Base-by-base conservation (phyloP, 345 rosid species). In the Eucalyptus globulus region DNA sequence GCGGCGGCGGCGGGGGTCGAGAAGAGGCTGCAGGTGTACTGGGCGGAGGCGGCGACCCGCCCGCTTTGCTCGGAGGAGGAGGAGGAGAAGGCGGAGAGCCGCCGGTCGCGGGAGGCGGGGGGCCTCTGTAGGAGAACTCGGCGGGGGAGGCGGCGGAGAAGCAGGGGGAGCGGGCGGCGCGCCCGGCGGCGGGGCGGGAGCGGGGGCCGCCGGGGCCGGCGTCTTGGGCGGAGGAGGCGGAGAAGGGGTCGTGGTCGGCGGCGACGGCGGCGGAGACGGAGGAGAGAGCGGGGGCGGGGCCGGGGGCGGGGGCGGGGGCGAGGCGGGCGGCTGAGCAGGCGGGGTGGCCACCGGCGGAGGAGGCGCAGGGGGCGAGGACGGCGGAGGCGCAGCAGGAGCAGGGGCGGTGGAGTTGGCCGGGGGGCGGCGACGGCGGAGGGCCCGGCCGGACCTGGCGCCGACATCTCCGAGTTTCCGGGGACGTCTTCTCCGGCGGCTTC, bases 381-480 rank as follows among this genome's bases (percentile, higher is more conserved):
- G 92, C 47, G 90, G 27, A 27, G 96, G 93, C 72, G 97, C 87
- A 6, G 29, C 15, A 26, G 83, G 83, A 21, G 27, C 9, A 50
- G 89, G 87, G 90, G 45, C 2, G 80, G 87, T 60, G 12, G 93
- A 21, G 83, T 88, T 91, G 58, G 91, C 56, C 22, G 95, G 88
- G 94, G 37, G 92, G 51, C 51, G 17, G 51, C 17, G 91, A 1
- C 43, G 43, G 49, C 4, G 91, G 88, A 31, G 8, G 93, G 93
- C 90, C 3, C 89, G n/a, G 94, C 91, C 50, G 94, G 92, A 53
- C 89, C 34, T 24, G 96, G 93, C 65, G 97, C 89, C 16, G 97
- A 93, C 95, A 96, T 95, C 67, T 51, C 24, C 43, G 14, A n/a
- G 50, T 3, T 37, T 60, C 49, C 65, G 62, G 62, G 43, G 85